Evolutionary conservation across 306 rosid species (phyloP), one percentile per base, ranked within the genome.

Genomic region (Betula pendula): DNA sequence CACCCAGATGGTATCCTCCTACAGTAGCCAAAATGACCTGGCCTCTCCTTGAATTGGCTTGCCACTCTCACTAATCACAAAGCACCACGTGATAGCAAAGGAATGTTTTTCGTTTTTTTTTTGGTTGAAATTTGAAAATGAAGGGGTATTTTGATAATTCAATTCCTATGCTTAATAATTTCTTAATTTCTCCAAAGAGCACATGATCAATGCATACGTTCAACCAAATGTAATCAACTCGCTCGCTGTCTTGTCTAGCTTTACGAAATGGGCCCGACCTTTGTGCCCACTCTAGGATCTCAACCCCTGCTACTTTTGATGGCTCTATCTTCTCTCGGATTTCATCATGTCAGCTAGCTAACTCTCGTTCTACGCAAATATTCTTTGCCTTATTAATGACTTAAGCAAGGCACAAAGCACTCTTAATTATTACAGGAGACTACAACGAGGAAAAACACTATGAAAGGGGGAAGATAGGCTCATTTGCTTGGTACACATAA

Each of bases 1-100:
- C 53, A 62, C 68, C 55, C 60, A 60, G 3, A 74, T 72, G 48
- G 24, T 40, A 5, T 10, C 68, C 53, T 80, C 56, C 74, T 31
- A 44, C 0, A 9, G 63, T 35, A 17, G 7, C 14, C 45, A 17
- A 31, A 16, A 2, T 63, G 40, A 33, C 25, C n/a, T n/a, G n/a
- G n/a, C 25, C 43, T 33, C 66, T 2, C n/a, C n/a, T n/a, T n/a
- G n/a, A n/a, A n/a, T n/a, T n/a, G n/a, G n/a, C n/a, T n/a, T n/a
- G n/a, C n/a, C n/a, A n/a, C 35, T 14, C 67, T 5, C 40, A 5
- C 40, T 0, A 4, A 5, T 3, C 67, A 59, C 38, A 59, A 27
- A 27, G 35, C 66, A 13, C 6, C 17, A 59, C 67, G 4, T 58
- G 10, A 6, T 58, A 27, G 1, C 38, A 13, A 12, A 13, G 38